Conservation (phyloP, 2,329 filamentous ascomycete species). For the Paraphaeosphaeria sporulosa region DNA sequence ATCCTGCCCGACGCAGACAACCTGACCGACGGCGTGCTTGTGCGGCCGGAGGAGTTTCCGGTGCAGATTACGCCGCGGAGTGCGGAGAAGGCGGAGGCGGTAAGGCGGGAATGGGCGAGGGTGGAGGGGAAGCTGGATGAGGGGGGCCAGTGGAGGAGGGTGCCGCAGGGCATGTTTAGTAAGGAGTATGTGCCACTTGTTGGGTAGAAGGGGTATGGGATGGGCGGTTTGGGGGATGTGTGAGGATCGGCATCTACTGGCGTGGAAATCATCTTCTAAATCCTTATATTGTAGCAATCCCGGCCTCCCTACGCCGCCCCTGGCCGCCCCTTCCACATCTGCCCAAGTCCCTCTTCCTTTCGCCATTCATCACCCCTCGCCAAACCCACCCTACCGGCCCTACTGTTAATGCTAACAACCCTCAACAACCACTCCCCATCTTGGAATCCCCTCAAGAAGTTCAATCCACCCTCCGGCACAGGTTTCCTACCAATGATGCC, state of each 20-base stretch:
- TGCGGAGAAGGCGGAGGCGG: constrained; percentile 15
- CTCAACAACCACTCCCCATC: constrained; percentile 4
- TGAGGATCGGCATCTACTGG: too few relatives aligned
- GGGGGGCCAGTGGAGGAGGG: constrained; percentile 24
- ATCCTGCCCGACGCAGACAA: constrained; percentile 16
- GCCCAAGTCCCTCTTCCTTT: too few relatives aligned
- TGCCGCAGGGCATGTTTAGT: constrained; percentile 14
- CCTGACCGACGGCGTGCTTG: constrained; percentile 20
- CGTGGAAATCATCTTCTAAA: too few relatives aligned
- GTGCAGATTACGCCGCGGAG: constrained; percentile 23
- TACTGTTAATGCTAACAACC: constrained; percentile 4
- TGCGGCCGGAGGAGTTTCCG: constrained; percentile 23
- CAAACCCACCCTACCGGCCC: background rate
- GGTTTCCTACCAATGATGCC: constrained; percentile 8
- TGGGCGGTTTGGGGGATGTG: too few relatives aligned
- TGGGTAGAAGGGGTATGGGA: background rate
- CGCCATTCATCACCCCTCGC: background rate
- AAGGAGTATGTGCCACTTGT: constrained; percentile 8
- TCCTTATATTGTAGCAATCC: too few relatives aligned
- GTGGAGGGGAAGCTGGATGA: constrained; percentile 22
- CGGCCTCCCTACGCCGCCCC: constrained; percentile 8
- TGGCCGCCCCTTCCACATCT: background rate
- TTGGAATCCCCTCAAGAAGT: background rate
- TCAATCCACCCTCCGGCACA: background rate
- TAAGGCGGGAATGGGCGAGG: constrained; percentile 26